Evolutionary conservation across 805 yeast genomes (phyloP), one percentile per base, ranked within the genome.

Genomic region (Saccharomycopsis selenospora): DNA sequence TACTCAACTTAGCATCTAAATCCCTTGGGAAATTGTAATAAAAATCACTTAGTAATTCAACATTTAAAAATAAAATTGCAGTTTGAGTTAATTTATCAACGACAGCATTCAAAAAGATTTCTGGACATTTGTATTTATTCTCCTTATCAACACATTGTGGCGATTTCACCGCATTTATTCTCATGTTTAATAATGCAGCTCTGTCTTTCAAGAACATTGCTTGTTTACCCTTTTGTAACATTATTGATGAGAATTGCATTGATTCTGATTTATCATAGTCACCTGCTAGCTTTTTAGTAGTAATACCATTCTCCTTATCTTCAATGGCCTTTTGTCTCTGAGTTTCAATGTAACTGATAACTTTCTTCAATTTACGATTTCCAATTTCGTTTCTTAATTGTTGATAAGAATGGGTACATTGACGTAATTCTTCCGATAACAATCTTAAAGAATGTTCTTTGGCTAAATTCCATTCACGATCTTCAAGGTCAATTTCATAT

Each of bases 11-110:
- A 45, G 71, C 72, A 63, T 93, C 99, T 53, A 93, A 72, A 64
- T 89, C 97, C 50, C 98, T 75, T 2, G 99, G 98, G 66, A 93
- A 91, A 57, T 89, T 88, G 65, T 95, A 93, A 62, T 91, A 95
- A 61, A 93, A 93, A 65, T 95, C 99, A 56, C 95, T 85, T 54
- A 93, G 70, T 48, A 93, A 70, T 65, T 93, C 99, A 48, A 95
- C 98, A 61, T 93, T 93, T 61, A 93, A 68, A 59, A 93, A 93
- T 53, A 93, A 66, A 3, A 93, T 93, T 0, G 99, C 93, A 0
- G 99, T 93, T 10, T 91, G 84, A 0, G 97, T 87, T 22, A 93
- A 69, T 64, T 93, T 93, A 54, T 88, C 90, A 45, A 93, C 83
- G 3, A 93, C 96, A 2, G 88, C 95, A 61, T 88, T 95, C 62